Conservation (phyloP, 2,329 filamentous ascomycete genomes). For the Canariomyces notabilis region DNA sequence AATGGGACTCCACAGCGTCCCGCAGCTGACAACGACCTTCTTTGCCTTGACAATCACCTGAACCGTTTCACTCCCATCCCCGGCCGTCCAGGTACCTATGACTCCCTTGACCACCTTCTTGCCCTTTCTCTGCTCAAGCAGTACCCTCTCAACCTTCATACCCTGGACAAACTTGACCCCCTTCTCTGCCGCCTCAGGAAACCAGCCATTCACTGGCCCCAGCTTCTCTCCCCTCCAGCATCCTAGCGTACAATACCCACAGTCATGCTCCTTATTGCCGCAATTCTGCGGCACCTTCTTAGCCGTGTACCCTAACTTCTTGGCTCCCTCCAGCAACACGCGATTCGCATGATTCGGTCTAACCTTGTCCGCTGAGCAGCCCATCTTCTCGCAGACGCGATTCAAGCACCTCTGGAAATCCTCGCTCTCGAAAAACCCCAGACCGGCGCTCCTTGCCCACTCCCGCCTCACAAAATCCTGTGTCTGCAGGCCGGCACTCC, state of each 20-base stretch:
- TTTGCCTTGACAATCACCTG: conserved; percentile 70
- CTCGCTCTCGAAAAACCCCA: conserved; percentile 67
- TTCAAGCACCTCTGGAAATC: conserved; percentile 78
- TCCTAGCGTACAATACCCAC: conserved; percentile 59
- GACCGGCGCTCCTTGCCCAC: conserved; percentile 63
- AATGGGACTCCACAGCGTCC: conserved; percentile 71
- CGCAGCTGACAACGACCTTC: conserved; percentile 72
- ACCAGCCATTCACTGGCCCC: conserved; percentile 69
- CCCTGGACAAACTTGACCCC: conserved; percentile 83
- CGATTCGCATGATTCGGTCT: conserved; percentile 69
- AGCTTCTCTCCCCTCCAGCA: conserved; percentile 68
- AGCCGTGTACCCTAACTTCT: conserved; percentile 67
- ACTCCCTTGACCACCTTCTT: conserved; percentile 63
- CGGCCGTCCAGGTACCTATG: conserved; percentile 67
- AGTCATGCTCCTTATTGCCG: conserved; percentile 67
- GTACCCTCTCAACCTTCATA: conserved; percentile 63
- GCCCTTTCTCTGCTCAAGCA: conserved; percentile 56
- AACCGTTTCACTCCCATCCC: conserved; percentile 58
- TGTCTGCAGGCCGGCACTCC: conserved; percentile 62
- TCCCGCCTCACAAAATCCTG: conserved; percentile 73
- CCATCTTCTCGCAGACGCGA: conserved; percentile 73
- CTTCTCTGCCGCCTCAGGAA: conserved; percentile 71
- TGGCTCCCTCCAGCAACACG: conserved; percentile 68
- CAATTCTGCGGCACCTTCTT: conserved; percentile 74
- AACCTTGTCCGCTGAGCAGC: conserved; percentile 60